These are phyloP conservation scores for Vanrija humicola DNA, from an alignment of 1,284 basidiomycete genomes.

Conservation along the genomic window DNA sequence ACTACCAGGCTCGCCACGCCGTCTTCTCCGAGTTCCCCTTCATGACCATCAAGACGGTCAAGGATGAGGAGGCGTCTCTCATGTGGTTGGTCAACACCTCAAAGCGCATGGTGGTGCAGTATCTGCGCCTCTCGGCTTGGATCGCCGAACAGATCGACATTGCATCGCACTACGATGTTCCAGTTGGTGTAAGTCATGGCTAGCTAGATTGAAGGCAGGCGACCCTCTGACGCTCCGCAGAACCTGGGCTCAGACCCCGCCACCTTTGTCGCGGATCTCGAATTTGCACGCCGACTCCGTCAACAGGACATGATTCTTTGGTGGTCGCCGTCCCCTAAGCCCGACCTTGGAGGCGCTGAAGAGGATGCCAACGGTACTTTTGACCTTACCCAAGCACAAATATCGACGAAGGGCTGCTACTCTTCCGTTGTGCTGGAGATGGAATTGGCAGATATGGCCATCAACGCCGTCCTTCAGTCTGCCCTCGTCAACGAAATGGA, in stretches of 20 bases:
- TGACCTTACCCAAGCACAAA: slow-evolving; percentile 79
- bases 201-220: not conserved
- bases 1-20: slow-evolving; percentile 73
- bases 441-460: slow-evolving; percentile 83
- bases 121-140: slow-evolving; percentile 74
- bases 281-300: slow-evolving; percentile 79
- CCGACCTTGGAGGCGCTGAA: slow-evolving; percentile 91
- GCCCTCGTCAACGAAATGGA: slow-evolving; percentile 94
- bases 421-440: slow-evolving; percentile 91
- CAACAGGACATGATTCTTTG: slow-evolving; percentile 89
- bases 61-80: slow-evolving; percentile 55
- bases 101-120: slow-evolving; percentile 73
- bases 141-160: slow-evolving; percentile 75
- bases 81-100: slow-evolving; percentile 55
- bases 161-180: slow-evolving; percentile 88
- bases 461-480: slow-evolving; percentile 91
- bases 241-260: slow-evolving; percentile 90
- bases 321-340: slow-evolving; percentile 90
- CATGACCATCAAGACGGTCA: slow-evolving; percentile 75
- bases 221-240: slow-evolving; percentile 18
- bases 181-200: slow-evolving; percentile 58
- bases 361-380: slow-evolving; percentile 73
- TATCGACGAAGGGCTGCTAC: slow-evolving; percentile 80
- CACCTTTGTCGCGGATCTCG: slow-evolving; percentile 80
- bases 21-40: slow-evolving; percentile 82